phyloP scores from a whole-genome alignment of 2,329 filamentous ascomycete species.

The Colletotrichum tamarilloi region DNA sequence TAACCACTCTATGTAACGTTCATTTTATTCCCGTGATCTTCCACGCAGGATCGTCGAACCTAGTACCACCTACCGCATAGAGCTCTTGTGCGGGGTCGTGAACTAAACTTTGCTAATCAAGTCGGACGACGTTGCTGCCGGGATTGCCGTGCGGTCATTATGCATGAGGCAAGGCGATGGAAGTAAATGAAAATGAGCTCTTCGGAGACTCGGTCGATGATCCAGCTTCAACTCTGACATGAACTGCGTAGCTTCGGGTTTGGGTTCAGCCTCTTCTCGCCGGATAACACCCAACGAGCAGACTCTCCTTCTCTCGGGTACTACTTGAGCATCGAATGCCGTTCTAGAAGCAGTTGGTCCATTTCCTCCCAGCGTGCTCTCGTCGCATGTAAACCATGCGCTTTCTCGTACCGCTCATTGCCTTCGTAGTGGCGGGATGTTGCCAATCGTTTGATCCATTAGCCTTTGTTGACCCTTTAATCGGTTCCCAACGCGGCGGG shows the following conservation, averaged over 20 bases:
- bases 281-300: background rate
- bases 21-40: background rate
- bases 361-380: background rate
- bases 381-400: background rate
- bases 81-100: constrained; percentile 10
- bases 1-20: background rate
- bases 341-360: background rate
- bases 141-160: background rate
- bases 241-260: background rate
- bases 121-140: background rate
- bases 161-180: background rate
- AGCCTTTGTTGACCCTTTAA: constrained; percentile 55
- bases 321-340: background rate
- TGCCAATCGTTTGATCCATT: constrained; percentile 27
- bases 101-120: constrained; percentile 4
- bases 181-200: background rate
- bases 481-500: constrained; percentile 66
- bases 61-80: constrained; percentile 8
- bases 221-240: background rate
- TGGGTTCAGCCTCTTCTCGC: background rate
- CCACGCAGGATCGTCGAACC: background rate
- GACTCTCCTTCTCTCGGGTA: background rate
- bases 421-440: constrained; percentile 41
- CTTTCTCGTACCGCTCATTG: background rate
- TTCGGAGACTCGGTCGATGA: too few relatives aligned